A percentile compares a stretch with the other conserved stretches of the same genome.
Conservation (phyloP, 2,329 filamentous ascomycete species). For the Sporothrix luriei region DNA sequence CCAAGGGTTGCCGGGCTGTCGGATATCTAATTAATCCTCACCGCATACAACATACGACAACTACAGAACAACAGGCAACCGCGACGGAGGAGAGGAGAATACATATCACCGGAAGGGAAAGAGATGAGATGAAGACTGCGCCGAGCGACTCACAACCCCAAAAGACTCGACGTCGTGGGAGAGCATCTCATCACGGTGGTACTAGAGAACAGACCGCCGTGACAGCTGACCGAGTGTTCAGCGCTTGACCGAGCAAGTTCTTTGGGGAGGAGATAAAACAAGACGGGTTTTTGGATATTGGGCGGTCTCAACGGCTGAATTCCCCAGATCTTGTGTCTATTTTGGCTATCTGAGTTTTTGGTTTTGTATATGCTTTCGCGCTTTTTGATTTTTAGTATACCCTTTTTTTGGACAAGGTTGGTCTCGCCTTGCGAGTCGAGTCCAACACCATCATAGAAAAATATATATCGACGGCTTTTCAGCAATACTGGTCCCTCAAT, state of each 20-base stretch:
- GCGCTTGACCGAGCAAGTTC: constrained; percentile 7
- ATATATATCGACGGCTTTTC: constrained; percentile 27
- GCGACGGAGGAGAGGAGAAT: background rate
- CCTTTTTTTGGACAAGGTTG: constrained; percentile 28
- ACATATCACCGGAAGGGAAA: too few relatives aligned
- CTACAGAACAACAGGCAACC: background rate
- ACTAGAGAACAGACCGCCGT: background rate
- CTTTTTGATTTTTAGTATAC: constrained; percentile 30
- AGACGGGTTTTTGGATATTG: background rate
- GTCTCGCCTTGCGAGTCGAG: background rate
- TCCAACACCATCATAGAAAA: constrained; percentile 4
- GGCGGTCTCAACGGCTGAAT: background rate
- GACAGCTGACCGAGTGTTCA: constrained; percentile 3
- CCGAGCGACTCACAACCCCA: constrained; percentile 8
- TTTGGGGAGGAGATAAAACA: background rate
- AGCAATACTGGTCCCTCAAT: background rate
- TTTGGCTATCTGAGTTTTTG: background rate
- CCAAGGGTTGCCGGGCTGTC: background rate
- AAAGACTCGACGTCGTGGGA: constrained; percentile 8
- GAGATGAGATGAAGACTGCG: background rate
- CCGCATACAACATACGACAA: background rate
- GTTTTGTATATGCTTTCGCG: constrained; percentile 25
- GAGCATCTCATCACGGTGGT: background rate
- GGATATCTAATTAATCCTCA: constrained; percentile 14
- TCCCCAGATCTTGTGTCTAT: background rate